Percentiles rank a stretch among this genome's conserved stretches.
phyloP scores from a whole-genome alignment of 306 rosid genomes.

The Glycyrrhiza uralensis region DNA sequence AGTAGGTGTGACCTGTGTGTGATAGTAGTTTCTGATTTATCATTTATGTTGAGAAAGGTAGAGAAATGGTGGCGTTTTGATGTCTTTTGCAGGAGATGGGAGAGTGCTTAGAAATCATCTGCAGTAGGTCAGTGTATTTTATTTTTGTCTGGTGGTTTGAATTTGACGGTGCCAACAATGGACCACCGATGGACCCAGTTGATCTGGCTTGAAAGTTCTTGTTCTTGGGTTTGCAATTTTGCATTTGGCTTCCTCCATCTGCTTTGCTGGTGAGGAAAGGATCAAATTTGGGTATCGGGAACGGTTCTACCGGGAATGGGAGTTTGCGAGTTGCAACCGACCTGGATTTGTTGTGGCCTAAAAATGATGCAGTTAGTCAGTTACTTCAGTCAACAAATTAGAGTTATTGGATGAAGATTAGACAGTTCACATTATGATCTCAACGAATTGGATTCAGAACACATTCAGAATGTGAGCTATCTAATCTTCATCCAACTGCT shows the following conservation, averaged over 20 bases:
- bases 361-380: too few relatives aligned
- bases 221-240: neutral
- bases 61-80: neutral
- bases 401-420: too few relatives aligned
- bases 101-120: neutral
- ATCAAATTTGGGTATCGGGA: neutral
- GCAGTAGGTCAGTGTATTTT: neutral
- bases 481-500: too few relatives aligned
- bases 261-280: neutral
- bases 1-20: neutral
- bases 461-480: too few relatives aligned
- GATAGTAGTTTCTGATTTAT: too few relatives aligned
- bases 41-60: neutral
- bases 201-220: neutral
- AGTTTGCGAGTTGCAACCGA: neutral
- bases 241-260: neutral
- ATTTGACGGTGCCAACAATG: neutral
- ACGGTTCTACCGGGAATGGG: neutral
- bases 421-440: too few relatives aligned
- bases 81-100: neutral
- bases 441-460: too few relatives aligned
- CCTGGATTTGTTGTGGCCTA: too few relatives aligned
- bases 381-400: too few relatives aligned
- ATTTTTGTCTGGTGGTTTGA: neutral
- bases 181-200: neutral